Conservation (phyloP, 208 protist species). For the Endotrypanum monterogeii region DNA sequence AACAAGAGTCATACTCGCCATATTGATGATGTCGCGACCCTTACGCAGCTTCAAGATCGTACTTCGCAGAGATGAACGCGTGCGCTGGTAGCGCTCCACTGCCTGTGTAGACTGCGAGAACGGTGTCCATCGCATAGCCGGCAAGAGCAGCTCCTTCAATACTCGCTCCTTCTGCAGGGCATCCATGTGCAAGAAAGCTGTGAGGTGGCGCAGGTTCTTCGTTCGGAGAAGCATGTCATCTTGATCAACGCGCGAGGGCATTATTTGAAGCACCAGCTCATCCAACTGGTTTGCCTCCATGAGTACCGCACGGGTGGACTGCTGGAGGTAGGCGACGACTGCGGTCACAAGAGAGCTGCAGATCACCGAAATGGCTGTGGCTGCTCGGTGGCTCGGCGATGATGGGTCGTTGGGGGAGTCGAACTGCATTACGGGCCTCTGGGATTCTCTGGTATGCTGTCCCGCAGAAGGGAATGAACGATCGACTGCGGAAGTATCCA, state of each 20-base stretch:
- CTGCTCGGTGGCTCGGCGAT: conserved; percentile 8
- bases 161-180: conserved; percentile 76
- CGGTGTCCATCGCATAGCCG: conserved; percentile 44
- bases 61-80: conserved; percentile 42
- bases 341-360: conserved; percentile 63
- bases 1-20: conserved; percentile 81
- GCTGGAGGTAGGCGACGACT: conserved; percentile 52
- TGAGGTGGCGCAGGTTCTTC: conserved; percentile 47
- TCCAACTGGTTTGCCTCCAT: conserved; percentile 75
- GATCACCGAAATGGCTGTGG: conserved; percentile 42
- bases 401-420: neutral
- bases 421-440: neutral
- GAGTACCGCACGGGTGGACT: conserved; percentile 45
- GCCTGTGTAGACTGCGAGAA: conserved; percentile 24
- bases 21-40: conserved; percentile 70
- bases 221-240: conserved; percentile 70
- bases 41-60: conserved; percentile 59
- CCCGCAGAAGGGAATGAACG: neutral
- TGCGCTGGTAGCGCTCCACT: conserved; percentile 59
- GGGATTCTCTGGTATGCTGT: neutral
- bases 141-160: conserved; percentile 75
- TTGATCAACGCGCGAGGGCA: conserved; percentile 71
- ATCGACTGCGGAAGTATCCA: neutral
- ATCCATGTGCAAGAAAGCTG: conserved; percentile 55
- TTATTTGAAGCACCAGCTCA: conserved; percentile 81